Conservation (phyloP, 108 stramenopile genomes). For the Skeletonema potamos region DNA sequence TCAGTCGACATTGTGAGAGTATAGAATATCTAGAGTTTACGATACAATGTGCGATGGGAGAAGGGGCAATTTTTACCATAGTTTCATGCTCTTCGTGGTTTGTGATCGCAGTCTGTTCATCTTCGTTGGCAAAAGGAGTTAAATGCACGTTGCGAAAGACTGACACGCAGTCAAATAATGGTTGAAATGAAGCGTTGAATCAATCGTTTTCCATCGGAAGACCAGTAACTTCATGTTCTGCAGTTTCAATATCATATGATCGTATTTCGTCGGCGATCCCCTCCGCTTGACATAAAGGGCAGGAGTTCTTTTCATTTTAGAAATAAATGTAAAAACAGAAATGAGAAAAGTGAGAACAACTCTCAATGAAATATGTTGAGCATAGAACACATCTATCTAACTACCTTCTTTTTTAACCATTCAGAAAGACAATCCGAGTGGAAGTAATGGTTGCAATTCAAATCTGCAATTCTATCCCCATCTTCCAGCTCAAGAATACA, state of each 20-base stretch:
- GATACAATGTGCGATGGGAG: no score
- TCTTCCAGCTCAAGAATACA: conserved; percentile 11
- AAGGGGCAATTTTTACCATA: no score
- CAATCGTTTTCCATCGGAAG: background rate
- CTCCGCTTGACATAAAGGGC: conserved; percentile 16
- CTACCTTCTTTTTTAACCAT: conserved; percentile 21
- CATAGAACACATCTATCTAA: background rate
- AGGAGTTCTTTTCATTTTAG: conserved; percentile 7
- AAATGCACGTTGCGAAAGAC: background rate
- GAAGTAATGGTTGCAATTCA: conserved; percentile 8
- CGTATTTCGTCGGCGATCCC: conserved; percentile 21
- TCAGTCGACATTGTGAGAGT: no score
- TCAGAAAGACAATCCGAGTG: conserved; percentile 10
- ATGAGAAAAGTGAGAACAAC: background rate
- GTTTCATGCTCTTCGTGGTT: no score
- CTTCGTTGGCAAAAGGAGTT: background rate
- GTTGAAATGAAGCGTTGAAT: no score
- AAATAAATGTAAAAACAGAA: background rate
- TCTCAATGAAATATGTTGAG: background rate
- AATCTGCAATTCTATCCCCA: conserved; percentile 10
- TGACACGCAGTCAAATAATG: background rate
- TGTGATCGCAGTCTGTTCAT: background rate
- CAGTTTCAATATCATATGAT: conserved; percentile 1
- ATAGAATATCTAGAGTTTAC: no score
- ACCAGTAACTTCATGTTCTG: background rate